Evolutionary conservation across 176 grass and related monocot species (phyloP).

Genomic region (Triticum dicoccoides): DNA sequence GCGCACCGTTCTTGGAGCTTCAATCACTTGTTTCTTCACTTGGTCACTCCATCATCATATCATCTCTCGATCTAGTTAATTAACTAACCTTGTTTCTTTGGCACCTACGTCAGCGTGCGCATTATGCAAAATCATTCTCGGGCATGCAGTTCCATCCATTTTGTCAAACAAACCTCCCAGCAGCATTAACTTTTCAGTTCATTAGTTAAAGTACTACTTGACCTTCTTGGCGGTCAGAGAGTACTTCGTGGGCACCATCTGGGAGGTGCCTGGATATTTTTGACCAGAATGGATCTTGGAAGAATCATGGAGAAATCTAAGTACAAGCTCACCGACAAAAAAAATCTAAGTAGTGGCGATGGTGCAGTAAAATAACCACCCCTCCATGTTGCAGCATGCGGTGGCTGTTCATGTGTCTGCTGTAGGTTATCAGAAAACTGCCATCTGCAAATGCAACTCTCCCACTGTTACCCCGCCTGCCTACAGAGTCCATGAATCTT

Average conservation of each 20-base stretch:
- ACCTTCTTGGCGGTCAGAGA: constrained; percentile 18
- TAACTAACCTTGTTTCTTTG: too few relatives aligned
- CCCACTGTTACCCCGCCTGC: neutral
- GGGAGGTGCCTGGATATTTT: constrained; percentile 2
- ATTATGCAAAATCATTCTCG: neutral
- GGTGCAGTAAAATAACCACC: neutral
- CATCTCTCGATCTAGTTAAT: too few relatives aligned
- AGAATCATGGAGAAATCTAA: neutral
- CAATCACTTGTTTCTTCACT: too few relatives aligned
- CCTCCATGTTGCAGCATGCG: constrained; percentile 25
- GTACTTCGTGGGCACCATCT: neutral
- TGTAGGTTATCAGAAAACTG: neutral
- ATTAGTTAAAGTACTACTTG: constrained; percentile 27
- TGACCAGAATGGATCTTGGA: constrained; percentile 13
- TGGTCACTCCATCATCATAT: too few relatives aligned
- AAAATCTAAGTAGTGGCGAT: neutral
- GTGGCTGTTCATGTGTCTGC: constrained; percentile 24
- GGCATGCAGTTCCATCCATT: neutral
- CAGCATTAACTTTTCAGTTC: neutral
- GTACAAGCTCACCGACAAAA: neutral
- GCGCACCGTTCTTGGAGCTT: too few relatives aligned
- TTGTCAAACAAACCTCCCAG: neutral
- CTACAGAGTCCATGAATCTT: neutral
- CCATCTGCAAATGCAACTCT: neutral
- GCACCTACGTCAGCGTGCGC: too few relatives aligned